Percentiles rank a stretch among this genome's conserved stretches.
phyloP scores from a whole-genome alignment of 192 early-diverging fungal genomes.

The Spizellomyces punctatus region DNA sequence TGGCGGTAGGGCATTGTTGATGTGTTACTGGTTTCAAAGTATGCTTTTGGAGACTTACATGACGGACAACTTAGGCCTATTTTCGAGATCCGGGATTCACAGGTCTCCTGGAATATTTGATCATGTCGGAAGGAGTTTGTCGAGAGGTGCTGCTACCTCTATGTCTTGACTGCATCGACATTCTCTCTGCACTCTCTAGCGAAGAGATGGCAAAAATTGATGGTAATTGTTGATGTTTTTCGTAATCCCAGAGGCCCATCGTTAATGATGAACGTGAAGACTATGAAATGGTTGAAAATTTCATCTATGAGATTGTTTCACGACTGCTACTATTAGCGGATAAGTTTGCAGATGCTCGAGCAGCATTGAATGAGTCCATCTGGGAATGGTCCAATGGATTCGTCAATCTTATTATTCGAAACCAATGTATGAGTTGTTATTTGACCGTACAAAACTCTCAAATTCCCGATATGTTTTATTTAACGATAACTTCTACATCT shows the following conservation, averaged over 20 bases:
- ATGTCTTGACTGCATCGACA: constrained; percentile 21
- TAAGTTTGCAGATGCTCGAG: neutral
- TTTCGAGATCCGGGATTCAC: constrained; percentile 13
- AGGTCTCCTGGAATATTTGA: constrained; percentile 7
- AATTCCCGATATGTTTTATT: no score
- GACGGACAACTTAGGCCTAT: neutral
- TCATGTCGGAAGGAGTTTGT: constrained; percentile 5
- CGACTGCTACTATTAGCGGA: constrained; percentile 21
- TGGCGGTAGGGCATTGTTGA: neutral
- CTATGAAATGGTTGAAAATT: constrained; percentile 8
- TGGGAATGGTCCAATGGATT: constrained; percentile 24
- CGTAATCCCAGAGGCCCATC: neutral
- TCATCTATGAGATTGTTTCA: constrained; percentile 5
- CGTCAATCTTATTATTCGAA: neutral
- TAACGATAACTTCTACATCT: no score
- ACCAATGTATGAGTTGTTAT: neutral
- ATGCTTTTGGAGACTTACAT: neutral
- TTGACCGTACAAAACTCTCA: no score
- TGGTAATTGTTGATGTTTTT: neutral
- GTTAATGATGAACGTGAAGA: constrained; percentile 10
- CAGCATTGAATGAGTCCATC: constrained; percentile 2
- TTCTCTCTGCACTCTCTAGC: neutral
- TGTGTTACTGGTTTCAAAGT: neutral
- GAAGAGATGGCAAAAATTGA: neutral
- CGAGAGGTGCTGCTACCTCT: constrained; percentile 10